Base-by-base conservation (phyloP, 441 rosid species). In the Viola pubescens region DNA sequence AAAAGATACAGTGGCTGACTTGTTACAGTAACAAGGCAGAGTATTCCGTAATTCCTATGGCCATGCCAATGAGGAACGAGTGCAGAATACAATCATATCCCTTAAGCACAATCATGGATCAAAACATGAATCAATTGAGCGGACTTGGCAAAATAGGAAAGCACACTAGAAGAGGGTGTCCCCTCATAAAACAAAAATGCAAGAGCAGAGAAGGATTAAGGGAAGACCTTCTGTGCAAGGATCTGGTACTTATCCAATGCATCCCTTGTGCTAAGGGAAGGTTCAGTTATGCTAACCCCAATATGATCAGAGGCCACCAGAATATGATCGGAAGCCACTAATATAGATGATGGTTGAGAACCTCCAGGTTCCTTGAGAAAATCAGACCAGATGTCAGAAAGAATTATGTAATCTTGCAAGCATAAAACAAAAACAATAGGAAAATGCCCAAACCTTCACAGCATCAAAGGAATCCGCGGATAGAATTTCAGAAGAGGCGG, bases 161-260 rank as follows among this genome's bases (percentile, higher is more conserved):
- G 34, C 34, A 26, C 34, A 26, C 34, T 26, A 26, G 34, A 26
- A 26, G 2, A 26, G 7, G 46, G 10, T 46, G 4, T 46, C 49
- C 11, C 9, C 9, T 12, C 49, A 46, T 8, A 46, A 46, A 46
- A 43, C 46, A 43, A 3, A 46, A 46, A 46, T 46, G 49, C 49
- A 46, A 46, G 0, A 37, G 55, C 48, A 52, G 48, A 61, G 9
- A 2, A 38, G 50, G 66, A n/a, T 34, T 34, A 6, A 42, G 34
- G 6, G 45, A 49, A 59, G 68, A 91, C 99, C 97, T 88, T 88
- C 67, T 79, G 88, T 4, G 94, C 81, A 73, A 87, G 78, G 70
- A 89, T 77, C 72, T 87, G 89, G 70, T 81, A 94, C 68, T 91
- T 88, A 64, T 94, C 99, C 77, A 91, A 60, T 73, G 99, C 99